phyloP scores from a whole-genome alignment of 1,284 basidiomycete genomes.

The Ustilago crameri region DNA sequence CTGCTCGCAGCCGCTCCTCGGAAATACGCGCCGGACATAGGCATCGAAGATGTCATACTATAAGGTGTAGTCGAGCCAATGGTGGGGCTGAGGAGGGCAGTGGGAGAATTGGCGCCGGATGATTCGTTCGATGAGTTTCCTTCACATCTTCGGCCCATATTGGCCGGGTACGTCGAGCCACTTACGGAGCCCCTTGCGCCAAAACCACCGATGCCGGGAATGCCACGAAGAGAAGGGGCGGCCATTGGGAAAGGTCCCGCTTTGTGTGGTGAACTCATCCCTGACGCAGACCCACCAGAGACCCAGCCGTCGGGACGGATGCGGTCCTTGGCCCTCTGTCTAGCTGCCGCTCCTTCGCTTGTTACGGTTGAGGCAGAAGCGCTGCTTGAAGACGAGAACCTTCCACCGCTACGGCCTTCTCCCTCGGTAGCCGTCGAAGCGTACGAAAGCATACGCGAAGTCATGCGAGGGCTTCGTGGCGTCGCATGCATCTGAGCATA shows the following conservation, averaged over 20 bases:
- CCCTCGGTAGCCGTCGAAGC: slow-evolving; percentile 32
- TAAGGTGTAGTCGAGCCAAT: slow-evolving; percentile 8
- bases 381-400: slow-evolving; percentile 18
- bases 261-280: slow-evolving; percentile 26
- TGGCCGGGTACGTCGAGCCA: not conserved
- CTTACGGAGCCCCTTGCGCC: not conserved
- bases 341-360: slow-evolving; percentile 16
- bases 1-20: not conserved
- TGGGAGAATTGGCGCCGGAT: slow-evolving; percentile 32
- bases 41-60: not conserved
- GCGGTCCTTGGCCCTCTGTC: slow-evolving; percentile 28
- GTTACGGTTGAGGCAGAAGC: slow-evolving; percentile 24
- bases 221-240: slow-evolving; percentile 21
- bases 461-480: slow-evolving; percentile 44
- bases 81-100: slow-evolving; percentile 26
- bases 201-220: slow-evolving; percentile 9
- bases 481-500: slow-evolving; percentile 36
- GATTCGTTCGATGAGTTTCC: slow-evolving; percentile 30
- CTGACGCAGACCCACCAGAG: slow-evolving; percentile 19
- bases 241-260: slow-evolving; percentile 4
- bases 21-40: not conserved
- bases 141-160: slow-evolving; percentile 13
- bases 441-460: slow-evolving; percentile 29
- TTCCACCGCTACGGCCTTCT: slow-evolving; percentile 21
- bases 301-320: slow-evolving; percentile 43